Evolutionary conservation across 1,284 basidiomycete species (phyloP).

Genomic region (Limonomyces culmigenus): DNA sequence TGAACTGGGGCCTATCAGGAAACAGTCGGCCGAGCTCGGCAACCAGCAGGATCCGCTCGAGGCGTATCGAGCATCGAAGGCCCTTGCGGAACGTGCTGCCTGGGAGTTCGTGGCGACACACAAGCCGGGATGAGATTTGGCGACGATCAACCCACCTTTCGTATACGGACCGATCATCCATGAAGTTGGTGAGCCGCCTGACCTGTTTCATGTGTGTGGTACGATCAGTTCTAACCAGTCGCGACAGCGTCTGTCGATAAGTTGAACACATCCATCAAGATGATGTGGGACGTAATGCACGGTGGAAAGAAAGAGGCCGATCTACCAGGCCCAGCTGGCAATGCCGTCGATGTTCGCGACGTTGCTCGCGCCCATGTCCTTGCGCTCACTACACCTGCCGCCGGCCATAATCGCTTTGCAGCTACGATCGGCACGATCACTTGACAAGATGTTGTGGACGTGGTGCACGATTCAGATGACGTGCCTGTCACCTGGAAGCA

Average conservation of each 20-base stretch:
- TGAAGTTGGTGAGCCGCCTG: too few relatives aligned
- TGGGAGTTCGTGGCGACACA: constrained; percentile 21
- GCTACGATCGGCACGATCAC: constrained; percentile 10
- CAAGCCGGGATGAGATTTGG: neutral
- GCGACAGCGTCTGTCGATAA: too few relatives aligned
- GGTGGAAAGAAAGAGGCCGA: neutral
- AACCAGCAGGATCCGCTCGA: neutral
- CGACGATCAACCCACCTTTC: neutral
- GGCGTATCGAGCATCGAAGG: constrained; percentile 25
- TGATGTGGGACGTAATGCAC: neutral
- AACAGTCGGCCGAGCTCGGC: constrained; percentile 1
- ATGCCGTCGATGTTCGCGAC: constrained; percentile 4
- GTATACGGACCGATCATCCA: constrained; percentile 2
- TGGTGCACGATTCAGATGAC: too few relatives aligned
- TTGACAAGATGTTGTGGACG: too few relatives aligned
- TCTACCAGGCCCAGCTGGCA: neutral
- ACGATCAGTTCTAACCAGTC: too few relatives aligned
- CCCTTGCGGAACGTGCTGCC: constrained; percentile 30
- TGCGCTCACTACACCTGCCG: constrained; percentile 13
- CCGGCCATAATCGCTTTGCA: constrained; percentile 25
- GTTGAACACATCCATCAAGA: neutral
- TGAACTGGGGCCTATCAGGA: neutral
- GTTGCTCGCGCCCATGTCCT: constrained; percentile 2
- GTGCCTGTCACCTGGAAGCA: too few relatives aligned
- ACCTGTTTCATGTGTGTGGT: too few relatives aligned